Percentiles rank a stretch among this genome's conserved stretches.
phyloP scores from a whole-genome alignment of 2,329 filamentous ascomycete species.

The Rhynchosporium graminicola region DNA sequence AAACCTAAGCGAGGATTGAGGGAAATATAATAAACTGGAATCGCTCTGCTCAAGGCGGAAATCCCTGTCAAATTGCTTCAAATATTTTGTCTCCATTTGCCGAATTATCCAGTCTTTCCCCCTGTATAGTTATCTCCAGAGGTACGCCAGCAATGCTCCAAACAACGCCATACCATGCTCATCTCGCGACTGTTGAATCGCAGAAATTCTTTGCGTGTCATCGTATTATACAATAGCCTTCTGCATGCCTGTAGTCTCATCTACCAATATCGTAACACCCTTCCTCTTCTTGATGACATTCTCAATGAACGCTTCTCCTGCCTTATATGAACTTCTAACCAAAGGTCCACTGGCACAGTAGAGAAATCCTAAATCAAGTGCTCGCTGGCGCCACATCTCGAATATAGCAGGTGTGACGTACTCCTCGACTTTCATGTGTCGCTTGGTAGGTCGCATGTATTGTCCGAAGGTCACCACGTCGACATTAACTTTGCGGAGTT shows the following conservation, averaged over 20 bases:
- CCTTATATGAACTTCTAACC: conserved; percentile 95
- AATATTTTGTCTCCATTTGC: too few relatives aligned
- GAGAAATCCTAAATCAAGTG: conserved; percentile 92
- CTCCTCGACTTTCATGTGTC: conserved; percentile 94
- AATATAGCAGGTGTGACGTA: conserved; percentile 92
- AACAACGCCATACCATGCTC: conserved; percentile 8
- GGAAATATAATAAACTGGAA: too few relatives aligned
- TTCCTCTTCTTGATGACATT: conserved; percentile 68
- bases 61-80: too few relatives aligned
- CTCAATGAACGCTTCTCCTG: conserved; percentile 97
- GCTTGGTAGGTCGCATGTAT: conserved; percentile 98
- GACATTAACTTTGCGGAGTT: conserved; percentile 77
- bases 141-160: conserved; percentile 23
- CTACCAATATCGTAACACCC: conserved; percentile 33
- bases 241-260: conserved; percentile 35
- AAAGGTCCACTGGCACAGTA: conserved; percentile 94
- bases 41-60: too few relatives aligned
- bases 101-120: too few relatives aligned
- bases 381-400: conserved; percentile 86
- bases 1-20: too few relatives aligned
- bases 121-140: neutral
- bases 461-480: conserved; percentile 99
- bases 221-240: conserved; percentile 36
- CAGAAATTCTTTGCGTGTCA: neutral
- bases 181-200: conserved; percentile 18